These are phyloP conservation scores for Tubosaeta sp. DNA, from an alignment of 768 basidiomycete genomes.

Conservation along the genomic window DNA sequence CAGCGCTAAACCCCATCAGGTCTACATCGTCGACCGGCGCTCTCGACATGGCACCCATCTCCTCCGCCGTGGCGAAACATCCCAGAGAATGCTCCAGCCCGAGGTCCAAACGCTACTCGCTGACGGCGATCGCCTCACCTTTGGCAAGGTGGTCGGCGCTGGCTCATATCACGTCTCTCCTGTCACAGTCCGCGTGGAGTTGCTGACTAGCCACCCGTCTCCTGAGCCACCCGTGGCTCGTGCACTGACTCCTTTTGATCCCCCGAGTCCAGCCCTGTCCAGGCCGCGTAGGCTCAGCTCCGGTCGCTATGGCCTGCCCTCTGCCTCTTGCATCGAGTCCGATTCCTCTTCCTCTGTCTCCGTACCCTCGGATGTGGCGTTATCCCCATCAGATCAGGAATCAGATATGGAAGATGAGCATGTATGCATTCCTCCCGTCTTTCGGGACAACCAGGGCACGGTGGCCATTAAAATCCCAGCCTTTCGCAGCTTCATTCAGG, in stretches of 20 bases:
- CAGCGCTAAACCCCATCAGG: constrained; percentile 39
- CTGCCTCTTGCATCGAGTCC: constrained; percentile 26
- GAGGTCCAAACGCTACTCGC: constrained; percentile 53
- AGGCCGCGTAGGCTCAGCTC: constrained; percentile 35
- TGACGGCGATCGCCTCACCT: constrained; percentile 70
- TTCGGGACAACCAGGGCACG: constrained; percentile 14
- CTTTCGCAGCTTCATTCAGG: constrained; percentile 29
- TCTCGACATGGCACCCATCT: constrained; percentile 80
- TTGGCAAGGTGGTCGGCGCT: constrained; percentile 72
- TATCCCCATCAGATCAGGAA: constrained; percentile 34
- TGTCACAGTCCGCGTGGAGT: constrained; percentile 55
- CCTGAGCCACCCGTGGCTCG: constrained; percentile 18
- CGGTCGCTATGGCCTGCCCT: constrained; percentile 62
- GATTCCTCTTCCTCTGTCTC: constrained; percentile 40
- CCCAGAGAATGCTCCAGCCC: constrained; percentile 46
- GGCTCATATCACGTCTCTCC: constrained; percentile 59
- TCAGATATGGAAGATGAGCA: constrained; percentile 55
- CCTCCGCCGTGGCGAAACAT: constrained; percentile 46
- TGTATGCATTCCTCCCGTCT: constrained; percentile 10
- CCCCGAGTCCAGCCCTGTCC: constrained; percentile 26
- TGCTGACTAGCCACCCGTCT: constrained; percentile 31
- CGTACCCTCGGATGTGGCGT: constrained; percentile 34
- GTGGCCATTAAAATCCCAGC: constrained; percentile 29
- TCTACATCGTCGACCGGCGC: constrained; percentile 62
- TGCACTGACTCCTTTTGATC: constrained; percentile 15